phyloP scores from a whole-genome alignment of 2,329 filamentous ascomycete genomes.

The Madurella mycetomatis region DNA sequence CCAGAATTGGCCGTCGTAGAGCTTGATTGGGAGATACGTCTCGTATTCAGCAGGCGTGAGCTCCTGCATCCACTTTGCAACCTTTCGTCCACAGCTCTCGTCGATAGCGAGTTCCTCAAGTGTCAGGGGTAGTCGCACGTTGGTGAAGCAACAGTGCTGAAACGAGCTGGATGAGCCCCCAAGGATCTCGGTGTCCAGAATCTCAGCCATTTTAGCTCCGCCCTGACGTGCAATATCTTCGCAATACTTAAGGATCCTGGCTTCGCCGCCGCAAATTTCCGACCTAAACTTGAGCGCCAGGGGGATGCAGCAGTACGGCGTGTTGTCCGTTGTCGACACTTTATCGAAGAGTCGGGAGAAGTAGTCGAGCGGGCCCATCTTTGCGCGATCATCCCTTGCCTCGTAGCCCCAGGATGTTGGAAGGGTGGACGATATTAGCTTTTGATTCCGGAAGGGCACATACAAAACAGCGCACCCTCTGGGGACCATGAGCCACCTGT shows the following conservation, averaged over 20 bases:
- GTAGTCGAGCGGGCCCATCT: too few species aligned
- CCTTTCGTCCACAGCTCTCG: conserved; percentile 9
- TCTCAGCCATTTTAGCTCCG: conserved; percentile 50
- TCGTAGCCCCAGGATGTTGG: too few species aligned
- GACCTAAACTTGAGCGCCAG: conserved; percentile 59
- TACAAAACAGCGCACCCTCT: too few species aligned
- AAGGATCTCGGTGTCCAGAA: conserved; percentile 60
- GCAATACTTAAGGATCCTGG: conserved; percentile 56
- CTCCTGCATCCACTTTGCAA: conserved; percentile 15
- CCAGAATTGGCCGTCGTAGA: conserved; percentile 34
- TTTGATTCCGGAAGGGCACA: too few species aligned
- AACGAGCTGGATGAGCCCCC: conserved; percentile 37
- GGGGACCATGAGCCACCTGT: too few species aligned
- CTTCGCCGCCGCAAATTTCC: conserved; percentile 60
- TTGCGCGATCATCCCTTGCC: too few species aligned
- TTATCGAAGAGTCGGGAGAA: conserved; percentile 53
- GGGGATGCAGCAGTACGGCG: conserved; percentile 58
- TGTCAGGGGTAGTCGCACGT: conserved; percentile 8
- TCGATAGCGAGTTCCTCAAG: neutral
- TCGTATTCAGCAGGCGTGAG: conserved; percentile 35
- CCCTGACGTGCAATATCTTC: conserved; percentile 50
- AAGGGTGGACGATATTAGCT: too few species aligned
- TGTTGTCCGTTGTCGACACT: conserved; percentile 61
- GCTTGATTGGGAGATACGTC: conserved; percentile 56
- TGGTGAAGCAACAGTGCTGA: neutral